Evolutionary conservation across 2,329 filamentous ascomycete species (phyloP), one percentile per base, ranked within the genome.

Genomic region (Huntiella bhutanensis): DNA sequence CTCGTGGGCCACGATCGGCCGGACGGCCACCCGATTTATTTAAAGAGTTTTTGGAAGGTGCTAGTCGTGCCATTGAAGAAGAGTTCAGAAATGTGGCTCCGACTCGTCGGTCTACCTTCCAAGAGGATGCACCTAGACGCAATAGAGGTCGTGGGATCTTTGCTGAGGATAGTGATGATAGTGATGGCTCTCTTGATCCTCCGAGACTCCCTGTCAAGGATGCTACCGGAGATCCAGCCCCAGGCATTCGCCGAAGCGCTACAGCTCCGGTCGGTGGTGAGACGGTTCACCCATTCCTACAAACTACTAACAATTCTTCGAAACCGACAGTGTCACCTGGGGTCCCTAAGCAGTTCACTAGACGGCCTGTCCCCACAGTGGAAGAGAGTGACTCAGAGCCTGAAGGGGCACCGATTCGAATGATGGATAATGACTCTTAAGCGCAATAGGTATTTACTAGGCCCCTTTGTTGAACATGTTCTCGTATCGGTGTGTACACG

Each of bases 391-490:
- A 49, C 8, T 44, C 41, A 2, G 48, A 49, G 22, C 39, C 16
- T 33, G 40, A 44, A 19, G 48, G 48, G 13, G 35, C 22, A 3
- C 35, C 38, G 6, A 49, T 49, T 34, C 32, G 32, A 28, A 44
- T 49, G 48, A 28, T 49, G 33, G 41, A 49, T 38, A 49, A 49
- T 19, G 48, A 49, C 28, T 34, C 28, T 22, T 38, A 40, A 28
- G 22, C 22, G 22, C 8, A 28, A 10, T 28, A 28, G 1, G 7
- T 28, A 28, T 28, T 2, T 28, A 28, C 22, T 10, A 28, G 22
- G 22, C 8, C 2, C 22, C 7, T 28, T 28, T 28, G 22, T 28
- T 28, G 22, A 6, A 28, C 22, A 28, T 28, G 22, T 28, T 6
- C 22, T 28, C 22, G 22, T 28, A 28, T 28, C 22, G 8, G 22